Base-by-base conservation (phyloP, 2,329 filamentous ascomycete genomes). In the Cyphellophora europaea region DNA sequence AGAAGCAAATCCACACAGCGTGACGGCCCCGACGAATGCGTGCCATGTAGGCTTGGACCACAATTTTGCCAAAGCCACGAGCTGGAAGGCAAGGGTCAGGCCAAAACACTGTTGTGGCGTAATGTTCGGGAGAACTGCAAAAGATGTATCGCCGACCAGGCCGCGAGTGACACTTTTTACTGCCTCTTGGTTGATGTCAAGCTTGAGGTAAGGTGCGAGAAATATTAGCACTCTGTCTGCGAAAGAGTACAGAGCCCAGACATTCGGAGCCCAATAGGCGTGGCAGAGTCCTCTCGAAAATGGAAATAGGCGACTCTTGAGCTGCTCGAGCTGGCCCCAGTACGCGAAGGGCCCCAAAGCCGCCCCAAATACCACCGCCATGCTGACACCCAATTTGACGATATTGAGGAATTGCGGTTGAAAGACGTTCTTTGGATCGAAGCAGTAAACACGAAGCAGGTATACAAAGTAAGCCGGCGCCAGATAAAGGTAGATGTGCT, bases 191-290 rank as follows among this genome's bases (percentile, higher is more conserved):
- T 89, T 80, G 34, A 96, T 69, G 0, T 73, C 57, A 11, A 95
- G 65, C 5, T 85, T 82, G 5, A 96, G 59, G 36, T 77, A 79
- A 21, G 91, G 89, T 6, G 88, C 88, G 50, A 88, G 85, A 85
- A 51, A 4, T 30, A 98, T 94, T 47, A 98, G 57, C 5, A 86
- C 62, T 35, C 91, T 73, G 53, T 98, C 91, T 2, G 72, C 65
- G 55, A 96, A 94, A 0, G 91, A 95, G 61, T 98, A 98, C 55
- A 96, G 73, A 0, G 91, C 89, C 91, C 91, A 98, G 2, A 94
- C 66, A 49, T 98, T 98, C 0, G 91, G 88, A 10, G 91, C 91
- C 91, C 91, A 98, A 58, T 98, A 98, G 1, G 91, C 91, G 63
- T 98, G 91, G 55, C 89, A 96, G 4, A 98, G 66, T 1, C 91